Evolutionary conservation across 768 basidiomycete species (phyloP).

Genomic region (Suillus placidus): DNA sequence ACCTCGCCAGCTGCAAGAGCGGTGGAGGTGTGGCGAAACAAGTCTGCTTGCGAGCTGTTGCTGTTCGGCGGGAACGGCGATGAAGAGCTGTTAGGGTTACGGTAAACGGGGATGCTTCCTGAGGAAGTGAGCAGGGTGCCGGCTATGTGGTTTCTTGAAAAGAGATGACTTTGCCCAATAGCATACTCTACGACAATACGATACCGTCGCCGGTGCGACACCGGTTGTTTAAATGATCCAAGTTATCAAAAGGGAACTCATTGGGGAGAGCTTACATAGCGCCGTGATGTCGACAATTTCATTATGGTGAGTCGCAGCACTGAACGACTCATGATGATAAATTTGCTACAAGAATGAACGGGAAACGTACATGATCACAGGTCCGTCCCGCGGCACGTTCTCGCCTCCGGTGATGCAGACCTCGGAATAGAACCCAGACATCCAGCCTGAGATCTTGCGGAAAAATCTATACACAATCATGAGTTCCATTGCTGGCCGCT

Average conservation of each 20-base stretch:
- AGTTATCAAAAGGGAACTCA: background rate
- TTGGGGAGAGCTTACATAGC: conserved; percentile 35
- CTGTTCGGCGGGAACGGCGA: background rate
- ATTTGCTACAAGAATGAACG: background rate
- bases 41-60: conserved; percentile 35
- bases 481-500: conserved; percentile 41
- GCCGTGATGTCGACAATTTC: conserved; percentile 64
- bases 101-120: conserved; percentile 72
- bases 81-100: conserved; percentile 50
- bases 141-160: conserved; percentile 59
- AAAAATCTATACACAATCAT: conserved; percentile 61
- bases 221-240: background rate
- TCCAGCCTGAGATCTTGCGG: conserved; percentile 63
- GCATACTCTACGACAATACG: conserved; percentile 57
- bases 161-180: conserved; percentile 75
- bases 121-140: conserved; percentile 58
- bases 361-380: conserved; percentile 57
- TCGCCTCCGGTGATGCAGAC: conserved; percentile 58
- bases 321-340: conserved; percentile 22
- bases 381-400: conserved; percentile 57
- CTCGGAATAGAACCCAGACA: conserved; percentile 63
- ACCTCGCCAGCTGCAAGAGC: conserved; percentile 55
- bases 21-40: conserved; percentile 60
- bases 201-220: conserved; percentile 53
- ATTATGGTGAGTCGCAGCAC: conserved; percentile 67